Percentiles rank a stretch among this genome's conserved stretches.
These are phyloP conservation scores for Aureoboletus auriporus DNA, from an alignment of 768 basidiomycete genomes.

Conservation along the genomic window DNA sequence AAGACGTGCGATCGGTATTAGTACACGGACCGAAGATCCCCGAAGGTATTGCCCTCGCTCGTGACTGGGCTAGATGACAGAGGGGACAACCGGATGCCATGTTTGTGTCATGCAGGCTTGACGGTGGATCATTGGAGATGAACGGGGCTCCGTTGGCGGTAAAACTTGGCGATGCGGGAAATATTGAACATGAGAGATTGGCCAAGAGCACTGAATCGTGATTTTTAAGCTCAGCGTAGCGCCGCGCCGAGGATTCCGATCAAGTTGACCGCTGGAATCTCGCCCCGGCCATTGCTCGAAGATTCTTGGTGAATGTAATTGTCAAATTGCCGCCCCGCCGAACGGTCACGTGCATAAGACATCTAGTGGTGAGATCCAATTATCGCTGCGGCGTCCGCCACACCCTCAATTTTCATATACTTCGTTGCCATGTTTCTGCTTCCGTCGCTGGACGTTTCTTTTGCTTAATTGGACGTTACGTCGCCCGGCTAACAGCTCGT, in stretches of 20 bases:
- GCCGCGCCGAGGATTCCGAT: conserved; percentile 19
- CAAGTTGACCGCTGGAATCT: no score
- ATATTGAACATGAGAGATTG: not conserved
- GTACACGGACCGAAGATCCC: no score
- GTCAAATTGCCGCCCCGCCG: conserved; percentile 6
- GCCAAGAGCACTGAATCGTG: conserved; percentile 11
- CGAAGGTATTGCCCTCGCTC: no score
- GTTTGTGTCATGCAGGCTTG: not conserved
- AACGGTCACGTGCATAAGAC: conserved; percentile 4
- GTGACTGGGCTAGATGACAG: no score
- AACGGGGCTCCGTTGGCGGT: no score
- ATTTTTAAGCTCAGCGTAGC: conserved; percentile 20
- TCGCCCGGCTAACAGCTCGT: not conserved
- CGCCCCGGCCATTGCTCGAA: no score
- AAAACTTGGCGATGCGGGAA: no score
- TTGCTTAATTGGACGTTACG: conserved; percentile 21
- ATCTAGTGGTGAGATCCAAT: no score
- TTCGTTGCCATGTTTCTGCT: conserved; percentile 20
- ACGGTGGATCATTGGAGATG: no score
- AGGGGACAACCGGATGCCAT: not conserved
- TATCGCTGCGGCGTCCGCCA: conserved; percentile 23
- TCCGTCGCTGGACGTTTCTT: conserved; percentile 20
- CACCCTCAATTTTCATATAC: conserved; percentile 9
- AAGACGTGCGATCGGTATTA: no score
- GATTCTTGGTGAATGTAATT: no score